Evolutionary conservation across 768 basidiomycete genomes (phyloP), one percentile per base, ranked within the genome.

Genomic region (Candolleomyces efflorescens): DNA sequence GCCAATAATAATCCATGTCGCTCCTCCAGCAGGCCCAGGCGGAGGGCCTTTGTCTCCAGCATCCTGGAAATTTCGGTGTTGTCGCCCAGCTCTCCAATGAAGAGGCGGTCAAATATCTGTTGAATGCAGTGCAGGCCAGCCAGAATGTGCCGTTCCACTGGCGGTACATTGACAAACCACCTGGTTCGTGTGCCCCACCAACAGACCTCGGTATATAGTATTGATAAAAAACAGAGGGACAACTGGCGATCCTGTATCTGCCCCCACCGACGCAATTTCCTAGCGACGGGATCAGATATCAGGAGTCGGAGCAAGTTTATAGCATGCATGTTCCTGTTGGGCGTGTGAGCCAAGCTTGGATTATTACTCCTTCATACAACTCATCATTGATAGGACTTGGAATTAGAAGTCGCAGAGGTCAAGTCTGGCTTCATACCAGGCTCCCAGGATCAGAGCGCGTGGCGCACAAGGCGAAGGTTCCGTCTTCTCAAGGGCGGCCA

Each of bases 351-450:
- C 73, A 12, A 54, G 51, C 59, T 56, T 53, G 43, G 18, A 56
- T 12, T 24, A 17, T 24, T 49, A 23, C 26, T 2, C 38, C 53
- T n/a, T 32, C 32, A 32, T 11, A n/a, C 53, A 38, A 43, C 52
- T 58, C 51, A 57, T 50, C 26, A 18, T 59, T 58, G 49, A 46
- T 45, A 24, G 22, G 47, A 46, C 41, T 56, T 91, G 89, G 91
- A 93, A 69, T 77, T 94, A 15, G 92, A 93, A 73, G 78, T 92
- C 1, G 67, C 75, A 55, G 91, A 94, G 69, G 70, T 81, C 24
- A 91, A 88, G 67, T 85, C 71, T 63, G 91, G 92, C 1, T 94
- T 90, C 68, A 69, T 89, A n/a, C 91, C 91, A 15, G 80, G 79
- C 43, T 73, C 76, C 1, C 73, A 73, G 44, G 91, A 93, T 61